Percentiles rank a stretch among this genome's conserved stretches.
Evolutionary conservation across 1,139 yeast species (phyloP).

Genomic region (Meyerozyma elateridarum): DNA sequence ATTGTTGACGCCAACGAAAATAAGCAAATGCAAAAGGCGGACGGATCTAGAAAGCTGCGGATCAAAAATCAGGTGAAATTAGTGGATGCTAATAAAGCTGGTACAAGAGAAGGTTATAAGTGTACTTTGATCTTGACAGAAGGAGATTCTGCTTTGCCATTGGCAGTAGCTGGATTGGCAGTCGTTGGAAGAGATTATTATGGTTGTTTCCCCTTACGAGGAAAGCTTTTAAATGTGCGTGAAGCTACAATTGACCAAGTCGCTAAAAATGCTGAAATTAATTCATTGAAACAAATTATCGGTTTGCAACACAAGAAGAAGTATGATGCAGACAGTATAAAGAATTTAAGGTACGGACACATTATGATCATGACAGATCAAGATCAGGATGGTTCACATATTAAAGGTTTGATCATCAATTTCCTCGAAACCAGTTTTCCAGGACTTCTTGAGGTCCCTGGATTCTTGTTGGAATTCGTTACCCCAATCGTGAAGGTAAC

Average conservation of each 20-base stretch:
- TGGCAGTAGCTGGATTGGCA: conserved; percentile 91
- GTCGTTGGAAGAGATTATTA: conserved; percentile 95
- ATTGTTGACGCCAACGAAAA: conserved; percentile 87
- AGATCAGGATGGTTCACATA: conserved; percentile 99
- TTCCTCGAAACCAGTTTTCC: conserved; percentile 94
- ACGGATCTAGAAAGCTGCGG: conserved; percentile 80
- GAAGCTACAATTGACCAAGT: conserved; percentile 96
- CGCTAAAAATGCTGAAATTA: conserved; percentile 87
- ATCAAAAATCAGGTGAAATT: conserved; percentile 86
- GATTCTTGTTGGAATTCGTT: conserved; percentile 87
- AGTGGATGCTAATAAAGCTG: conserved; percentile 96
- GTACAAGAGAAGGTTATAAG: conserved; percentile 85
- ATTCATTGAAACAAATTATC: conserved; percentile 90
- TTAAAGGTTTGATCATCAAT: conserved; percentile 91
- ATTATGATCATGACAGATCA: conserved; percentile 99
- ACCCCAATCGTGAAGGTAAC: conserved; percentile 96
- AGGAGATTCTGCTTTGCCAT: conserved; percentile 93
- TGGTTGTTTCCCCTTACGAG: conserved; percentile 94
- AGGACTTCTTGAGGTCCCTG: conserved; percentile 85
- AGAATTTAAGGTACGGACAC: conserved; percentile 86
- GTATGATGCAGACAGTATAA: conserved; percentile 59
- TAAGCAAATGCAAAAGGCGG: conserved; percentile 83
- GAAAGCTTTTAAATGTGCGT: conserved; percentile 90
- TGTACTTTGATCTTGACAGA: conserved; percentile 93
- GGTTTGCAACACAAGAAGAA: conserved; percentile 91